A percentile compares a stretch with the other conserved stretches of the same genome.
Conservation (phyloP, 257 asterid genomes). For the Nicotiana tomentosiformis region DNA sequence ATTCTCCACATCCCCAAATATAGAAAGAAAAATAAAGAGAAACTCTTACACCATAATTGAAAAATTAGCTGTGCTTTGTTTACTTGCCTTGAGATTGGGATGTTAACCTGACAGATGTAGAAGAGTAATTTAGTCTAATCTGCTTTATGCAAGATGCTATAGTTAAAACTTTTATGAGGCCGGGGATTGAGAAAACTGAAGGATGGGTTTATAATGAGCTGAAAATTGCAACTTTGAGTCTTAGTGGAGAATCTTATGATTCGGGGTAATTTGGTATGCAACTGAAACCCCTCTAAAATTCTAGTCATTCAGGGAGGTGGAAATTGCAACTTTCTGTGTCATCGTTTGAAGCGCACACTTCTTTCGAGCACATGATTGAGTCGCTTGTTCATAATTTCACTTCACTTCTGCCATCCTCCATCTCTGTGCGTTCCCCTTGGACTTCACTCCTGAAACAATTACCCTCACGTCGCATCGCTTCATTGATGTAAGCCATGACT, state of each 20-base stretch:
- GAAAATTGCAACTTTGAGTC: background rate
- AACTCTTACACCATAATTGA: background rate
- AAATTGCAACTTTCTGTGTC: background rate
- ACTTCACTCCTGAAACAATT: background rate
- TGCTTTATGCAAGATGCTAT: background rate
- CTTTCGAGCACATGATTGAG: background rate
- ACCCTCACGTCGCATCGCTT: background rate
- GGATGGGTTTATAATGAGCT: background rate
- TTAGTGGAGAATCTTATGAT: background rate
- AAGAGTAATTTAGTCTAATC: background rate
- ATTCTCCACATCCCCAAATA: background rate
- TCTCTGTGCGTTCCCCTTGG: too few species aligned
- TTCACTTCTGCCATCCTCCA: too few species aligned
- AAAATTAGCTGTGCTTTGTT: background rate
- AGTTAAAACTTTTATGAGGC: background rate
- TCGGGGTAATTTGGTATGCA: background rate
- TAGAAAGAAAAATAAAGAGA: background rate
- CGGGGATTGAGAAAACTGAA: background rate
- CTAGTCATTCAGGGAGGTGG: too few species aligned
- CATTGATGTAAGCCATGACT: background rate
- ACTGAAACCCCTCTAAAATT: background rate
- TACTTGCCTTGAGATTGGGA: background rate
- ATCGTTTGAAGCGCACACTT: background rate
- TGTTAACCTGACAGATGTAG: background rate
- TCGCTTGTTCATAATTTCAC: too few species aligned